These are phyloP conservation scores for Fusarium secorum DNA, from an alignment of 2,329 filamentous ascomycete species.

Conservation along the genomic window DNA sequence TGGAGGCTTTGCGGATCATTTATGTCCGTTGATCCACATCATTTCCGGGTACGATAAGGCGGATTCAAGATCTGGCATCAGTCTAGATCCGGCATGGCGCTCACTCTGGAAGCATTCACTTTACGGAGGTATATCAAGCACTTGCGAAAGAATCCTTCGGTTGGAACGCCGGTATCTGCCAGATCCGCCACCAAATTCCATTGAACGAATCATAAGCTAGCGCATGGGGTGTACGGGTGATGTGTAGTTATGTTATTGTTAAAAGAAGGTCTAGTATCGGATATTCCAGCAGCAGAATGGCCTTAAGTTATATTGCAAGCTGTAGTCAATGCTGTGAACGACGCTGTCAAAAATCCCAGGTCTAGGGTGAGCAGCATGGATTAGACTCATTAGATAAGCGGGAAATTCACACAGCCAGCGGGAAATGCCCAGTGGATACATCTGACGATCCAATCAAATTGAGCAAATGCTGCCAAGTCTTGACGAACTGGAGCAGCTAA, in stretches of 20 bases:
- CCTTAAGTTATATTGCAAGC: fast-evolving
- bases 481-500: neutral
- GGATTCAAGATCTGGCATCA: neutral
- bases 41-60: neutral
- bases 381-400: neutral
- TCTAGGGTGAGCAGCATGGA: neutral
- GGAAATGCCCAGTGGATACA: fast-evolving
- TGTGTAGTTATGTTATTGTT: too few species aligned
- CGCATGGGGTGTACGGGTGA: too few species aligned
- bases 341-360: neutral
- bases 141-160: fast-evolving
- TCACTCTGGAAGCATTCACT: fast-evolving
- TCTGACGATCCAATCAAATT: neutral
- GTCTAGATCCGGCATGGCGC: neutral
- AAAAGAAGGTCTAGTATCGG: too few species aligned
- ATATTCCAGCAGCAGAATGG: neutral
- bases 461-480: neutral
- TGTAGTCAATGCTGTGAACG: neutral
- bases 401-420: neutral
- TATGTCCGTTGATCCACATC: neutral
- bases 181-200: too few species aligned
- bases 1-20: neutral
- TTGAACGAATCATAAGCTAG: too few species aligned
- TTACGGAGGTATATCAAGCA: too few species aligned
- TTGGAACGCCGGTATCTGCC: too few species aligned